phyloP scores from a whole-genome alignment of 164 flowering plant species.

The Echeveria elegans region DNA sequence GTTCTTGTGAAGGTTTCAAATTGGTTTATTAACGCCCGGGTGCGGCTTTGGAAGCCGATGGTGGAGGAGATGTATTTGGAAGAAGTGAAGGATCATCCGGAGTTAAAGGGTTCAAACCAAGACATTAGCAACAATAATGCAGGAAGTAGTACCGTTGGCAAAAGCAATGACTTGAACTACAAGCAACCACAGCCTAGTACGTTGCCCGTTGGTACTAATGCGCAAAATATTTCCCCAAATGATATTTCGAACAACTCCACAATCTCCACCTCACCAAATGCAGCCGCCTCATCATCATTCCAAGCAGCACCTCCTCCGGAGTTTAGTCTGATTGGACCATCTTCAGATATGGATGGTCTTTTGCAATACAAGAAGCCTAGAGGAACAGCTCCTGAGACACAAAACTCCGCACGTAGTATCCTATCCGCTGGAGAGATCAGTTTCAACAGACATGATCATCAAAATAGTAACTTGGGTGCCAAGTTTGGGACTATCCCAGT shows the following conservation, averaged over 20 bases:
- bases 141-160: constrained; percentile 21
- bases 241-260: constrained; percentile 14
- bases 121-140: constrained; percentile 17
- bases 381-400: constrained; percentile 14
- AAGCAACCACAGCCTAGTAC: constrained; percentile 12
- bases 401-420: constrained; percentile 21
- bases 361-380: constrained; percentile 22
- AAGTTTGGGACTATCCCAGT: background rate
- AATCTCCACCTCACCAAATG: constrained; percentile 13
- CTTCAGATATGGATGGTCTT: constrained; percentile 18
- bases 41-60: constrained; percentile 85
- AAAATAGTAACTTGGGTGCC: background rate
- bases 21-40: constrained; percentile 85
- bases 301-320: background rate
- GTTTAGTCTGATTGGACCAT: constrained; percentile 13
- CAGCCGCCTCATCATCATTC: background rate
- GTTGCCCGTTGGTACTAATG: background rate
- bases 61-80: constrained; percentile 80
- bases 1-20: constrained; percentile 64
- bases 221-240: background rate
- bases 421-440: constrained; percentile 14
- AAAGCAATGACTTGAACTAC: constrained; percentile 25
- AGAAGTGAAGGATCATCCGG: constrained; percentile 56
- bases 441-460: background rate
- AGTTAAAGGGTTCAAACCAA: constrained; percentile 31